Base-by-base conservation (phyloP, 352 stramenopile species). In the Phytophthora tubulina region DNA sequence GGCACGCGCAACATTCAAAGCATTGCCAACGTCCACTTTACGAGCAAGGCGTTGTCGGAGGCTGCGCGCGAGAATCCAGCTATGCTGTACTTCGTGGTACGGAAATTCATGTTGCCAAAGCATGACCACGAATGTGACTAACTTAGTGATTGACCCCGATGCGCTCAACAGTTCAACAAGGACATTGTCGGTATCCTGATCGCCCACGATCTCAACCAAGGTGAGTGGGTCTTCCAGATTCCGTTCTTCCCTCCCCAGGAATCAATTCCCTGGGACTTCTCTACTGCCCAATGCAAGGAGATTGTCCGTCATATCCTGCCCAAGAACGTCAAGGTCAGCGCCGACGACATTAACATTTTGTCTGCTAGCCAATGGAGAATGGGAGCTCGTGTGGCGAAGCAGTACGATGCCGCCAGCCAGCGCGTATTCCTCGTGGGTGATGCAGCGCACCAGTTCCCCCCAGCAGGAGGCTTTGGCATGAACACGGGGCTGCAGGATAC, bases 21-120 rank as follows among this genome's bases (percentile, higher is more conserved):
- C 62, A 91, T 99, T 51, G 92, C 97, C 14, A 99, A 98, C 73
- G 86, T 99, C 15, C 96, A 99, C 57, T 98, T 98, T 79, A 96
- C 85, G 36, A 97, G 90, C 75, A 79, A 84, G 53, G 66, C 81
- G 33, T 73, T 96, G 8, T 91, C 86, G 0, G 53, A 75, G 11
- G 77, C 81, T 6, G 84, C 81, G 4, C 59, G 79, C 6, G 80
- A 93, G 50, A 87, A 93, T 58, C 85, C 84, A 13, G 94, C 83
- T 36, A 99, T 99, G 97, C 79, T 99, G 36, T 98, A 98, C 78
- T 98, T 98, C 70, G 78, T 98, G 72, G 78, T 94, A 86, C 55
- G 51, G 13, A 35, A 27, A 27, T 8, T 33, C 14, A 52, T 0
- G 17, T 36, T 42, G 14, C 10, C 38, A 33, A 17, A 51, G 4